A percentile compares a stretch with the other conserved stretches of the same genome.
phyloP scores from a whole-genome alignment of 805 yeast genomes.

The Ogataea saltuana region DNA sequence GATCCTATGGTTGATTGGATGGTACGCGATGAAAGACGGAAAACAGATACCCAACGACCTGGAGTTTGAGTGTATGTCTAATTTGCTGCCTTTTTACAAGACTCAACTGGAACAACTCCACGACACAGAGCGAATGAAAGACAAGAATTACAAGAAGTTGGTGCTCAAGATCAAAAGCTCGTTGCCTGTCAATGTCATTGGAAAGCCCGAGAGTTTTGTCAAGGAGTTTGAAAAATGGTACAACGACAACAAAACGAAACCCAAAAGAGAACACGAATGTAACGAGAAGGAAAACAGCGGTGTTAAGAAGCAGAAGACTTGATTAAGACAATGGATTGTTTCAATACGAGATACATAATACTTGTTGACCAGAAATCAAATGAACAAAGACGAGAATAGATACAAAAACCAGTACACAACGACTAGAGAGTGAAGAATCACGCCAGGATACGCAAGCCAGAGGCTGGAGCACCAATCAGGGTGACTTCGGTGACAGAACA shows the following conservation, averaged over 20 bases:
- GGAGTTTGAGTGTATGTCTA: constrained; percentile 25
- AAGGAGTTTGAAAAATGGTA: constrained; percentile 27
- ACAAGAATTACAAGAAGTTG: constrained; percentile 19
- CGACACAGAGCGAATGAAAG: constrained; percentile 11
- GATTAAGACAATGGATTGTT: constrained; percentile 8
- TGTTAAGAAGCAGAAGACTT: constrained; percentile 4
- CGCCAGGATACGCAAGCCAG: constrained; percentile 68
- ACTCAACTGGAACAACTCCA: constrained; percentile 22
- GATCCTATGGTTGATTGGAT: constrained; percentile 68
- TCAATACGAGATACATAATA: no score
- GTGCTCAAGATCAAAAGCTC: constrained; percentile 20
- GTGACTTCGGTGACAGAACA: constrained; percentile 78
- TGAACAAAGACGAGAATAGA: not conserved
- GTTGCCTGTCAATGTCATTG: constrained; percentile 27
- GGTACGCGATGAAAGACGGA: constrained; percentile 34
- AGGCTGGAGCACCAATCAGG: constrained; percentile 84
- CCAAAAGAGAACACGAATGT: constrained; percentile 7
- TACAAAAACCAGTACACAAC: not conserved
- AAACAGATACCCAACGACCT: constrained; percentile 4
- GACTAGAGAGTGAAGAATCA: constrained; percentile 7
- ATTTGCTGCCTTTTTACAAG: constrained; percentile 28
- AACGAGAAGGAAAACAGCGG: constrained; percentile 1
- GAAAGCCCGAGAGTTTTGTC: constrained; percentile 28
- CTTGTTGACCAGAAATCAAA: no score
- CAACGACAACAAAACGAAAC: constrained; percentile 1